Evolutionary conservation across 306 rosid genomes (phyloP).

Genomic region (Pyrus betulifolia): DNA sequence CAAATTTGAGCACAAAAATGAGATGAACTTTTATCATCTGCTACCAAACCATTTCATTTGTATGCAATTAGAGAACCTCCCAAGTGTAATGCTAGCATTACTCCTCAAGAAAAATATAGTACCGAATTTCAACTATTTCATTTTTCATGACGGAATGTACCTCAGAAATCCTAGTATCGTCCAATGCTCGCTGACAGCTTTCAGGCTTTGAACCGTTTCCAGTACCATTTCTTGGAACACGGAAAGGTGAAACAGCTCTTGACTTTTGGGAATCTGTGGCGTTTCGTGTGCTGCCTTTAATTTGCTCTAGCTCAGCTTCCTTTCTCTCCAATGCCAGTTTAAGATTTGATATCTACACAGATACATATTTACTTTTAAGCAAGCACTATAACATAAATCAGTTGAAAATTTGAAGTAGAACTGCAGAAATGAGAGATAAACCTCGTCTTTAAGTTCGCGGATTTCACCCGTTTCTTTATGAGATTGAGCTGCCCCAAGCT

Average conservation of each 20-base stretch:
- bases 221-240: slow-evolving; percentile 50
- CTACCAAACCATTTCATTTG: neutral
- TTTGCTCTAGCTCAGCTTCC: slow-evolving; percentile 70
- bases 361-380: neutral
- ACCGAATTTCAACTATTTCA: neutral
- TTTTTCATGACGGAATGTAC: slow-evolving; percentile 21
- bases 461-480: slow-evolving; percentile 89
- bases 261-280: slow-evolving; percentile 47
- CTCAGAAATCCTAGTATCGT: slow-evolving; percentile 52
- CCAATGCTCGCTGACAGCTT: slow-evolving; percentile 36
- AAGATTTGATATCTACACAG: slow-evolving; percentile 58
- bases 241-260: slow-evolving; percentile 75
- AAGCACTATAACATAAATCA: neutral
- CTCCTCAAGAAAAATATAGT: neutral
- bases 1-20: neutral
- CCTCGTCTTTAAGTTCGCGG: slow-evolving; percentile 84
- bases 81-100: neutral
- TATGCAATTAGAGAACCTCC: neutral
- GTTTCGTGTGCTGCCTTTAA: slow-evolving; percentile 48
- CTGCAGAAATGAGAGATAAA: slow-evolving; percentile 26
- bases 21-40: neutral
- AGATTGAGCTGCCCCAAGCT: slow-evolving; percentile 86
- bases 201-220: slow-evolving; percentile 46
- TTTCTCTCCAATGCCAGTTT: slow-evolving; percentile 70
- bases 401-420: neutral